Conservation (phyloP, 1,139 yeast species). For the Kluyveromyces sp. region DNA sequence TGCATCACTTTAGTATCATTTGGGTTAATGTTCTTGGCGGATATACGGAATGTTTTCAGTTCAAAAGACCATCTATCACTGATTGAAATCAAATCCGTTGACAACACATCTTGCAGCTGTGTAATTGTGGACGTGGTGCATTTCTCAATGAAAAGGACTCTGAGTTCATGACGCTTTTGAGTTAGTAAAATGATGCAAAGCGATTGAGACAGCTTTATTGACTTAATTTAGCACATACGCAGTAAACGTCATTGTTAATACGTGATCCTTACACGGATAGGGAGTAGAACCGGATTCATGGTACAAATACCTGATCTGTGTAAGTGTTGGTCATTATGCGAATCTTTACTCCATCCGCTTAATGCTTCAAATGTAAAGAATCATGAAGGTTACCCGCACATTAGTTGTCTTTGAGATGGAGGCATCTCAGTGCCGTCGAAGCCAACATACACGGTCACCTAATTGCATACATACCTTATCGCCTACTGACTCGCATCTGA, state of each 20-base stretch:
- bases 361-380: too few species aligned
- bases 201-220: too few species aligned
- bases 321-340: too few species aligned
- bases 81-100: constrained; percentile 21
- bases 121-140: constrained; percentile 30
- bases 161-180: constrained; percentile 5
- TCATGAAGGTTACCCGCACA: too few species aligned
- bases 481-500: too few species aligned
- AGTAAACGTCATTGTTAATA: constrained; percentile 6
- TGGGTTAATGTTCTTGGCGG: constrained; percentile 19
- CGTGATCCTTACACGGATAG: too few species aligned
- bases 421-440: too few species aligned
- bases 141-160: constrained; percentile 28
- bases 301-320: neutral
- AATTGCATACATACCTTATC: too few species aligned
- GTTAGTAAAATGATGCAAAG: neutral
- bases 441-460: too few species aligned
- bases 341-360: too few species aligned
- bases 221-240: constrained; percentile 9
- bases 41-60: constrained; percentile 25
- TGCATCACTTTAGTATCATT: constrained; percentile 24
- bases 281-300: too few species aligned
- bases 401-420: too few species aligned
- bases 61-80: constrained; percentile 30
- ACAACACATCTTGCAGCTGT: constrained; percentile 27